These are phyloP conservation scores for Fusarium continuum DNA, from an alignment of 2,329 filamentous ascomycete genomes.

Conservation along the genomic window DNA sequence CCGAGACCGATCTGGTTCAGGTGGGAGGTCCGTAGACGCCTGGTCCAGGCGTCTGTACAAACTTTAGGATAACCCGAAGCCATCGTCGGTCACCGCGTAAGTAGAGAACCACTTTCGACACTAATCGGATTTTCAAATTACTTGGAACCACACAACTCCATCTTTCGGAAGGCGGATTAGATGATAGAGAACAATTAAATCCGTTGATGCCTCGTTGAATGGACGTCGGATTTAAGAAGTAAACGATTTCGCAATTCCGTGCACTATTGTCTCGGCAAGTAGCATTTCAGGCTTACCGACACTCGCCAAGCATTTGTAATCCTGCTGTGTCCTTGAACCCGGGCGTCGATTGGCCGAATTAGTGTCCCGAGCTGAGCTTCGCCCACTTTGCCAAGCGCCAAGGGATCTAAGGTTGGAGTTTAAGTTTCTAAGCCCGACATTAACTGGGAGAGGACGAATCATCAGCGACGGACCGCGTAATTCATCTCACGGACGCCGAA, in stretches of 20 bases:
- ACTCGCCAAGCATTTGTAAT: slow-evolving; percentile 4
- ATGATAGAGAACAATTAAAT: not conserved
- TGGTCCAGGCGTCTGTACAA: no score
- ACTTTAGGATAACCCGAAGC: no score
- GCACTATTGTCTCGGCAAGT: not conserved
- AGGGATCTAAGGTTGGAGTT: slow-evolving; percentile 20
- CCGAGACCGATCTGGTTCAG: no score
- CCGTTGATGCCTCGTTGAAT: not conserved
- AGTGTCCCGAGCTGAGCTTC: not conserved
- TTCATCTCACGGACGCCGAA: slow-evolving; percentile 15
- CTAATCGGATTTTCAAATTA: no score
- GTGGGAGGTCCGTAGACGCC: no score
- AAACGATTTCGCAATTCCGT: slow-evolving; percentile 8
- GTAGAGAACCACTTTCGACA: no score
- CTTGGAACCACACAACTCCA: not conserved
- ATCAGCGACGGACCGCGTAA: slow-evolving; percentile 12
- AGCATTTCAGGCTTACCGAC: not conserved
- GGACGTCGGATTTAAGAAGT: slow-evolving; percentile 10
- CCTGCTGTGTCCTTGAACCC: not conserved
- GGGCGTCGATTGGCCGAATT: not conserved
- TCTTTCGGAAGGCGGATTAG: not conserved
- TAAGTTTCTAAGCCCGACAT: slow-evolving; percentile 11
- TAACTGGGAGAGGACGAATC: slow-evolving; percentile 3
- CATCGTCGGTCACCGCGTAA: not conserved
- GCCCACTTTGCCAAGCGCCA: slow-evolving; percentile 9